phyloP scores from a whole-genome alignment of 1,284 basidiomycete species.

The Retiboletus flavoniger region DNA sequence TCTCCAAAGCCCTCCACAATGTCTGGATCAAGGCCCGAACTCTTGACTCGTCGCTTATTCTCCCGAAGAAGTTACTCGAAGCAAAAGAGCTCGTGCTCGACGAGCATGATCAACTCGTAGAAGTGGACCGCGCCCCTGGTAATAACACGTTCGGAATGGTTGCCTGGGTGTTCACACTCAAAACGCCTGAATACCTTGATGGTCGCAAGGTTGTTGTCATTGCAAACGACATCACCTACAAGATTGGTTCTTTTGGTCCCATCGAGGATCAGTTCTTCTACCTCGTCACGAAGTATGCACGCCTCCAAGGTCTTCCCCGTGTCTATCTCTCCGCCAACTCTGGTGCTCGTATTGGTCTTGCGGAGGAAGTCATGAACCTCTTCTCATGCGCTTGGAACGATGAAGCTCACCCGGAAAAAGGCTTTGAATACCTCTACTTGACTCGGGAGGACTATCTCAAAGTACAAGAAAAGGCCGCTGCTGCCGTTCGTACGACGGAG shows the following conservation, averaged over 20 bases:
- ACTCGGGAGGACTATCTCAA: conserved; percentile 83
- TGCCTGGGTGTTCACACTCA: conserved; percentile 92
- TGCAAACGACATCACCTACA: conserved; percentile 98
- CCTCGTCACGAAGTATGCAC: conserved; percentile 91
- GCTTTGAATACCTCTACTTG: conserved; percentile 95
- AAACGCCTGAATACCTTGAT: conserved; percentile 90
- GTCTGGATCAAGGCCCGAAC: no score
- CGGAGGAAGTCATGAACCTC: conserved; percentile 86
- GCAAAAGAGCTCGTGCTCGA: conserved; percentile 90
- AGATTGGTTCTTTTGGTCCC: conserved; percentile 98
- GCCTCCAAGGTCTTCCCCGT: conserved; percentile 88
- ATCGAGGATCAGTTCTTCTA: conserved; percentile 96
- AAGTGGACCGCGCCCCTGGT: conserved; percentile 90
- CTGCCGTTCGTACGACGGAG: conserved; percentile 81
- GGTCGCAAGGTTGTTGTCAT: conserved; percentile 89
- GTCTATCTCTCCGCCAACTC: conserved; percentile 99
- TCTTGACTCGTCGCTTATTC: no score
- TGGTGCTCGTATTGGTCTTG: conserved; percentile 91
- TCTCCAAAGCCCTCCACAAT: no score
- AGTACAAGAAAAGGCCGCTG: conserved; percentile 76
- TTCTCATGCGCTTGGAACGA: conserved; percentile 95
- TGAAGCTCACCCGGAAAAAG: conserved; percentile 83
- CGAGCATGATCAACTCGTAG: conserved; percentile 86
- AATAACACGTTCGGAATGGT: conserved; percentile 98
- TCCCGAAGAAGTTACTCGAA: no score